Conservation (phyloP, 1,284 basidiomycete species). For the Pascua guehoae region DNA sequence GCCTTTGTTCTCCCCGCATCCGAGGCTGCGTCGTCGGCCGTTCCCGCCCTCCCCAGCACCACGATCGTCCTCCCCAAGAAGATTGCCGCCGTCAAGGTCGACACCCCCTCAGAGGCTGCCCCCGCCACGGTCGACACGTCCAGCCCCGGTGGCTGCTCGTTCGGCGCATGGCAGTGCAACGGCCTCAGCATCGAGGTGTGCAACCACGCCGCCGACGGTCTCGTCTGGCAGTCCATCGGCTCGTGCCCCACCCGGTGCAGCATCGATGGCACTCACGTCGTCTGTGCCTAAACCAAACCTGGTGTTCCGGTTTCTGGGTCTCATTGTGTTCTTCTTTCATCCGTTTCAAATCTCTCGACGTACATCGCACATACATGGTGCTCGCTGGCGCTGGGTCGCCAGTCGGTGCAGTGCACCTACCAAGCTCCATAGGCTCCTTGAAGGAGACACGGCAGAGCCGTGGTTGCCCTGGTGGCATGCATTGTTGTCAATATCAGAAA, state of each 20-base stretch:
- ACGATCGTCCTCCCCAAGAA: neutral
- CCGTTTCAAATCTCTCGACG: no score
- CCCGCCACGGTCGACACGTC: neutral
- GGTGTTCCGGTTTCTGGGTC: no score
- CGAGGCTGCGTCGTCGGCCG: neutral
- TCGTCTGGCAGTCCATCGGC: slow-evolving; percentile 13
- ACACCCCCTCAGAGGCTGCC: neutral
- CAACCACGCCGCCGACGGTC: slow-evolving; percentile 19
- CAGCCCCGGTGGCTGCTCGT: slow-evolving; percentile 17
- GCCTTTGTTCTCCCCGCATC: neutral
- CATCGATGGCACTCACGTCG: neutral
- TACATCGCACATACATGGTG: no score
- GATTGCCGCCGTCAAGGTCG: neutral
- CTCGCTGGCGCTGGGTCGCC: no score
- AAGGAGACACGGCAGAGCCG: no score
- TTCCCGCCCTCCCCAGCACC: neutral
- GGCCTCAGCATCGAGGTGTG: slow-evolving; percentile 28
- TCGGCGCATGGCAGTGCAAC: slow-evolving; percentile 32
- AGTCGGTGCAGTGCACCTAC: no score
- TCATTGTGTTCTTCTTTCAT: no score
- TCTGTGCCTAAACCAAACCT: no score
- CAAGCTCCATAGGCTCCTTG: no score
- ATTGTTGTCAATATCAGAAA: no score
- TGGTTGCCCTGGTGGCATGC: no score
- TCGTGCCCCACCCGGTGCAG: slow-evolving; percentile 9